Base-by-base conservation (phyloP, 2,329 filamentous ascomycete species). In the Colletotrichum acutatum region DNA sequence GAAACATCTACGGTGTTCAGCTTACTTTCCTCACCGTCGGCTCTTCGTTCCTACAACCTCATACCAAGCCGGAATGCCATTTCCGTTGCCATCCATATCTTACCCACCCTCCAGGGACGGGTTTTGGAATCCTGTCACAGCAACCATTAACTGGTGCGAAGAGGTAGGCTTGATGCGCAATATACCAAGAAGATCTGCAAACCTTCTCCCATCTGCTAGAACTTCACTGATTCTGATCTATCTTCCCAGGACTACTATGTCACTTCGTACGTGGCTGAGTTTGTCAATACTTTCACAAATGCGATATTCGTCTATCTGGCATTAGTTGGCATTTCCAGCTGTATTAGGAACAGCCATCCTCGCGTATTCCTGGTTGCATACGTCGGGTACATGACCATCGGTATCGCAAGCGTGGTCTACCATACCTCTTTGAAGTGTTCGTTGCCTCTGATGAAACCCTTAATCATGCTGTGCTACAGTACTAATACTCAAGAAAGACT, bases 381-480 rank as follows among this genome's bases (percentile, higher is more conserved):
- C 7, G 28, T 62, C 24, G 60, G 60, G 5, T 62, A 62, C 37
- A 62, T 62, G 60, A 62, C 42, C 6, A 62, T 62, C 24, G 60
- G 60, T 30, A 28, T 62, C 34, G 60, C 60, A 26, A 62, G 60
- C 60, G 14, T 52, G 8, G 22, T 62, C 60, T 62, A 62, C 22
- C 60, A 62, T 28, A 62, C 60, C 16, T 46, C 60, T 8, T 62
- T 62, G 19, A 62, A 62, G n/a, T 56, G 53, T 56, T 56, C 11
- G 53, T 28, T 56, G 53, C 53, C 26, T n/a, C 42, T n/a, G 19
- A 8, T n/a, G 19, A 8, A 49, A 11, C 22, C 4, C 19, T 49
- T 49, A 19, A 49, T 19, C 19, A n/a, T 49, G 42, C 7, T 19
- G 16, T 49, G 42, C 19, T 22, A 22, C 42, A 9, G 16, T 49